Conservation (phyloP, 768 basidiomycete species). For the Melanogaster broomeanus region DNA sequence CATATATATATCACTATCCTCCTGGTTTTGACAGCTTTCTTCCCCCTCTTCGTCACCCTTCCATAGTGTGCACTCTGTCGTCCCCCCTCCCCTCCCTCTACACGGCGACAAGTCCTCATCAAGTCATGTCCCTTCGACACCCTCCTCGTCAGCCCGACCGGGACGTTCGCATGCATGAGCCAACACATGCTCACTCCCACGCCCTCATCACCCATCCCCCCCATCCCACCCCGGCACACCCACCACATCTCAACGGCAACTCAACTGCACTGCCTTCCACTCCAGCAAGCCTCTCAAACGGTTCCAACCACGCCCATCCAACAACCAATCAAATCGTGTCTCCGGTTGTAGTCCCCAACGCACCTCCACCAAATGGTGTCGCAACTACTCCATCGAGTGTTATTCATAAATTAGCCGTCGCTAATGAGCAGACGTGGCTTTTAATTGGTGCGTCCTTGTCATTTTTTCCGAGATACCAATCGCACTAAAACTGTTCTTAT, state of each 20-base stretch:
- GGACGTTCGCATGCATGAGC: conserved; percentile 67
- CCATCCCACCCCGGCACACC: conserved; percentile 33
- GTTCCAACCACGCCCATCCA: conserved; percentile 38
- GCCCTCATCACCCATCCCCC: conserved; percentile 44
- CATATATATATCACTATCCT: conserved; percentile 61
- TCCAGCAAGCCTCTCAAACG: conserved; percentile 46
- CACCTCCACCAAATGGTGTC: conserved; percentile 27
- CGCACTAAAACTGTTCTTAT: conserved; percentile 17
- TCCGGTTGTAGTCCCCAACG: conserved; percentile 45
- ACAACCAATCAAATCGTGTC: conserved; percentile 43
- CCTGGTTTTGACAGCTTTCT: conserved; percentile 46
- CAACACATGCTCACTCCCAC: conserved; percentile 43
- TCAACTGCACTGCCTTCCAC: conserved; percentile 44
- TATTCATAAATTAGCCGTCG: conserved; percentile 76
- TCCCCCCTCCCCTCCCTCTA: conserved; percentile 18
- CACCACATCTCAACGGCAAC: conserved; percentile 57
- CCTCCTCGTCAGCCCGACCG: conserved; percentile 59
- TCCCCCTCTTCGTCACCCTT: conserved; percentile 44
- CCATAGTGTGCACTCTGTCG: conserved; percentile 29
- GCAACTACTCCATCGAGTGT: conserved; percentile 37
- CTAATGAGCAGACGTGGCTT: conserved; percentile 96
- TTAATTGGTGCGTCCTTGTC: conserved; percentile 64
- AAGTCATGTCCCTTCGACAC: conserved; percentile 68
- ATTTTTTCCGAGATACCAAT: not conserved
- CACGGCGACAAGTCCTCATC: conserved; percentile 25